A percentile compares a stretch with the other conserved stretches of the same genome.
phyloP scores from a whole-genome alignment of 2,329 filamentous ascomycete genomes.

The Epichloe hybrida region DNA sequence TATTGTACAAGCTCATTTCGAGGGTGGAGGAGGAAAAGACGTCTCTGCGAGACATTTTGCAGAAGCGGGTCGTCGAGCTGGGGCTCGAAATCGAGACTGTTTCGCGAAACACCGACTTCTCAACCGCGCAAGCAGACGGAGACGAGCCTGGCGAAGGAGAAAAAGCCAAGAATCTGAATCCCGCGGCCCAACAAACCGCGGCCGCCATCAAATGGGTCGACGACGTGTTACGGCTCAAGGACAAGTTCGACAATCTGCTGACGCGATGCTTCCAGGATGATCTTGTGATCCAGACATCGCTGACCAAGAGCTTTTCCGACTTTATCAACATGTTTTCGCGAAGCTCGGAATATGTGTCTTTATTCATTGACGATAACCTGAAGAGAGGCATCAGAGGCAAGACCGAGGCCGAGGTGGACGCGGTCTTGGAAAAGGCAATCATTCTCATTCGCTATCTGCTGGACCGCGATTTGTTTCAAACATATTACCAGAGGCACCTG shows the following conservation, averaged over 20 bases:
- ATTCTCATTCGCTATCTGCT: constrained; percentile 74
- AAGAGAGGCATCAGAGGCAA: constrained; percentile 90
- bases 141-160: constrained; percentile 33
- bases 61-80: constrained; percentile 63
- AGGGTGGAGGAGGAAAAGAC: constrained; percentile 64
- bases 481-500: constrained; percentile 96
- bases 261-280: constrained; percentile 59
- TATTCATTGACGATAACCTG: constrained; percentile 94
- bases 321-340: constrained; percentile 87
- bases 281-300: constrained; percentile 61
- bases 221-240: constrained; percentile 75
- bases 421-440: constrained; percentile 78
- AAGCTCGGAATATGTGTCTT: constrained; percentile 81
- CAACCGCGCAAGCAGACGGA: constrained; percentile 26
- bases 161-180: constrained; percentile 21
- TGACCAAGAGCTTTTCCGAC: constrained; percentile 81
- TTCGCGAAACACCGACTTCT: constrained; percentile 42
- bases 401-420: constrained; percentile 76
- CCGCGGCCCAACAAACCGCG: constrained; percentile 65
- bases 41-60: constrained; percentile 56
- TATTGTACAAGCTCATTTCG: constrained; percentile 66
- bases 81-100: constrained; percentile 70
- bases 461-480: constrained; percentile 90
- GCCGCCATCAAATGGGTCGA: constrained; percentile 93
- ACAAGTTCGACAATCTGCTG: constrained; percentile 79